Percentiles rank a stretch among this genome's conserved stretches.
phyloP scores from a whole-genome alignment of 2,329 filamentous ascomycete species.

The Aspergillus ustus region DNA sequence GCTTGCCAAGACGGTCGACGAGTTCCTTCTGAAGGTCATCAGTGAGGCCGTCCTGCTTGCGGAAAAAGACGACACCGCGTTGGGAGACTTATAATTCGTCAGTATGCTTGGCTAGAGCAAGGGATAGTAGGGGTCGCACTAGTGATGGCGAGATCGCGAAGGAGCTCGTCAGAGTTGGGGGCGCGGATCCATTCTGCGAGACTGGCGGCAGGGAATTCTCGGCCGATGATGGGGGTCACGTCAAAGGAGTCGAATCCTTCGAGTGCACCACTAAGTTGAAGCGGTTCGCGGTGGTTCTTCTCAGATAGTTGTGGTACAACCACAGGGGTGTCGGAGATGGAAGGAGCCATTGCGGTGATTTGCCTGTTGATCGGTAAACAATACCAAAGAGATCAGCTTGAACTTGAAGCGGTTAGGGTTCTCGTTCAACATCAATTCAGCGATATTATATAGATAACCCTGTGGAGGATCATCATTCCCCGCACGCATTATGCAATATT shows the following conservation, averaged over 20 bases:
- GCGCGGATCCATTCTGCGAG: slow-evolving; percentile 54
- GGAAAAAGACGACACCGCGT: slow-evolving; percentile 60
- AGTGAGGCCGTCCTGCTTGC: slow-evolving; percentile 54
- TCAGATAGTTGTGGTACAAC: slow-evolving; percentile 25
- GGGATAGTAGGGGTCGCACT: slow-evolving; percentile 23
- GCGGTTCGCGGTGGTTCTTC: slow-evolving; percentile 30
- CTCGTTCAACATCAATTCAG: not conserved
- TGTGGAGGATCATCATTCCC: not conserved
- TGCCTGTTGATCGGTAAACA: not conserved
- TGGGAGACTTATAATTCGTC: slow-evolving; percentile 49
- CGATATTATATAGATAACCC: not conserved
- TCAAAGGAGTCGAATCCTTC: slow-evolving; percentile 54
- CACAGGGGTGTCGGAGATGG: slow-evolving; percentile 24
- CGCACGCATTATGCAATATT: slow-evolving; percentile 15
- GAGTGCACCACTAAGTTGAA: slow-evolving; percentile 47
- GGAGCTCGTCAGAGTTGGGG: slow-evolving; percentile 40
- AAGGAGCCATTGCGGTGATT: slow-evolving; percentile 26
- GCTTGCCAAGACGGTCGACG: slow-evolving; percentile 53
- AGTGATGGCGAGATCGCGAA: slow-evolving; percentile 42
- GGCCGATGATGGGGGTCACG: slow-evolving; percentile 57
- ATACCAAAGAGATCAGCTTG: not conserved
- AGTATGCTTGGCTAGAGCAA: not conserved
- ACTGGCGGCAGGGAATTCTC: slow-evolving; percentile 51
- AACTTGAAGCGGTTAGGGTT: not conserved
- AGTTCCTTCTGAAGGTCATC: slow-evolving; percentile 59